Base-by-base conservation (phyloP, 148 eudicot species). In the Cornus florida region DNA sequence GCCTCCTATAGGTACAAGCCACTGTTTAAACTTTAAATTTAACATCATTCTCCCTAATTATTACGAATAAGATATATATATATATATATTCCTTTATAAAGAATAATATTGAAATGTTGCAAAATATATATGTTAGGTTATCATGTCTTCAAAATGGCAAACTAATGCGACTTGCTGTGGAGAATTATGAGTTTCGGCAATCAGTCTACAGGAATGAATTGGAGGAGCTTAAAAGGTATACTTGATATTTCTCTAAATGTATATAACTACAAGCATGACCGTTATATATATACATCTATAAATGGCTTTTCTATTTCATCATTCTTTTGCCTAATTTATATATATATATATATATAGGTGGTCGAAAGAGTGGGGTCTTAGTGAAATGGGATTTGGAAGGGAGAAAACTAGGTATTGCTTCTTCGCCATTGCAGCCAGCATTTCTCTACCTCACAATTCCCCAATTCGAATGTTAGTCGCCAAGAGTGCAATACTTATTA, bases 361-460 rank as follows among this genome's bases (percentile, higher is more conserved):
- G 92, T 80, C 87, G 14, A 87, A 85, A 72, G 69, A 72, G 7
- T 59, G 71, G 68, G 83, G 87, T 2, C 83, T 89, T 9, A 70
- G 57, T 19, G 82, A 85, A 20, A 85, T 87, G 78, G 88, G 90
- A 59, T 89, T 89, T 78, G 90, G 86, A 0, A 71, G 88, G 10
- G 92, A 89, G 41, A 87, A 87, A 74, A 82, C 90, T 0, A 32
- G 74, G 0, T 85, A 85, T 74, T 79, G 81, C 32, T 89, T 83
- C 76, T 89, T 83, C 73, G 90, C 87, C 0, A 53, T 80, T 11
- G 84, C 88, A 3, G 24, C 86, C 1, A 60, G 78, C 72, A 32
- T 17, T 67, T 77, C 60, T 10, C 38, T 85, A 16, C 90, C 86
- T n/a, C 57, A 1, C 46, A 82, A 80, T 32, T 83, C 90, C 0